Conservation (phyloP, 176 grass and related monocot genomes). For the Carex parvula region DNA sequence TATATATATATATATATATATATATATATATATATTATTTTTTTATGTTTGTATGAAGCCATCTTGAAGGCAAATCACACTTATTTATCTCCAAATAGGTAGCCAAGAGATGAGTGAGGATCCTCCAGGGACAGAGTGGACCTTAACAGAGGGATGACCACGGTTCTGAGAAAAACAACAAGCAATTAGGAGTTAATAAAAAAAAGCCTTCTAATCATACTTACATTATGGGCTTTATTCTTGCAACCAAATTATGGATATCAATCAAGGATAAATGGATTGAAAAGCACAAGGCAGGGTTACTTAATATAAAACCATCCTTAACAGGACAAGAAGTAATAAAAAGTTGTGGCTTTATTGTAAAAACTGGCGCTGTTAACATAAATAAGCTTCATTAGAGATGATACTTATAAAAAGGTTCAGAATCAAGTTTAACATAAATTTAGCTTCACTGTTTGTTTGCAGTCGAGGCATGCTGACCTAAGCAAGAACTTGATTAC, state of each 20-base stretch:
- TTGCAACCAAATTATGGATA: background rate
- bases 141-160: conserved; percentile 59
- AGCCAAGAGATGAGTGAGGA: conserved; percentile 35
- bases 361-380: background rate
- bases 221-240: background rate
- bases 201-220: background rate
- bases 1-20: too few relatives aligned
- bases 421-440: too few relatives aligned
- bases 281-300: background rate
- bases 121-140: conserved; percentile 64
- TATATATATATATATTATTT: too few relatives aligned
- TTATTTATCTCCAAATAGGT: too few relatives aligned
- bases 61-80: too few relatives aligned
- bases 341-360: background rate
- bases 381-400: background rate
- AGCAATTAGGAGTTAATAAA: background rate
- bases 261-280: background rate
- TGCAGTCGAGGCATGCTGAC: too few relatives aligned
- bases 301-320: background rate
- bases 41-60: too few relatives aligned
- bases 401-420: background rate
- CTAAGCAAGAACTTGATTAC: too few relatives aligned
- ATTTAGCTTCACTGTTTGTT: too few relatives aligned
- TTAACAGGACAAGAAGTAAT: background rate
- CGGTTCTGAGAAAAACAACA: background rate